phyloP scores from a whole-genome alignment of 805 yeast species.

The Sugiyamaella floridensis region DNA sequence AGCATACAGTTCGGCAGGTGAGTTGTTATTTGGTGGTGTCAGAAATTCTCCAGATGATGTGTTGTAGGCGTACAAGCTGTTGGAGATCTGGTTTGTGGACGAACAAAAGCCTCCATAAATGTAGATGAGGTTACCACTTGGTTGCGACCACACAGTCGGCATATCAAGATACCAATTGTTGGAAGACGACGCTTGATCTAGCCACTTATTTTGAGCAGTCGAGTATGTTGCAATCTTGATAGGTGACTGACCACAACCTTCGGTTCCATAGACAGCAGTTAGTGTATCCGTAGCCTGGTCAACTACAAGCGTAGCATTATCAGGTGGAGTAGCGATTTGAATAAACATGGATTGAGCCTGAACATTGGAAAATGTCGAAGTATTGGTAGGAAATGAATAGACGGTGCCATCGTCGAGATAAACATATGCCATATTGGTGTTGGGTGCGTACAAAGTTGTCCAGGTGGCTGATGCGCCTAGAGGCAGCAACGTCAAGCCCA shows the following conservation, averaged over 20 bases:
- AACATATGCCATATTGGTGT: slow-evolving; percentile 17
- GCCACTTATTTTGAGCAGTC: slow-evolving; percentile 18
- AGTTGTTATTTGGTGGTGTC: slow-evolving; percentile 10
- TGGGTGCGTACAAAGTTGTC: slow-evolving; percentile 21
- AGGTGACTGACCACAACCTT: slow-evolving; percentile 19
- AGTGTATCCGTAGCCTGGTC: slow-evolving; percentile 19
- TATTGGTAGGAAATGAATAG: slow-evolving; percentile 12
- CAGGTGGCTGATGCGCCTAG: slow-evolving; percentile 10
- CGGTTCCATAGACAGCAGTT: slow-evolving; percentile 24
- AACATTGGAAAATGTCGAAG: neutral
- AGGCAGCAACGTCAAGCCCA: neutral
- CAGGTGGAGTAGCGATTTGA: slow-evolving; percentile 25
- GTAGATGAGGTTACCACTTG: slow-evolving; percentile 20
- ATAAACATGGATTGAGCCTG: slow-evolving; percentile 10
- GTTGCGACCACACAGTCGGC: slow-evolving; percentile 26
- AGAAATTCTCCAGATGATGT: slow-evolving; percentile 15
- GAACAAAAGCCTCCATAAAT: slow-evolving; percentile 28
- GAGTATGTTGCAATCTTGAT: slow-evolving; percentile 22
- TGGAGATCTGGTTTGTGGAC: slow-evolving; percentile 11
- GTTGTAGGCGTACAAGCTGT: slow-evolving; percentile 21
- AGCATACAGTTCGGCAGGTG: slow-evolving; percentile 24
- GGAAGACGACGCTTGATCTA: slow-evolving; percentile 16
- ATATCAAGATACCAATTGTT: slow-evolving; percentile 20
- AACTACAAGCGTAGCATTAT: slow-evolving; percentile 24
- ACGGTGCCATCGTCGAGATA: slow-evolving; percentile 18